Conservation (phyloP, 2,329 filamentous ascomycete genomes). For the Trichoderma guizhouense region DNA sequence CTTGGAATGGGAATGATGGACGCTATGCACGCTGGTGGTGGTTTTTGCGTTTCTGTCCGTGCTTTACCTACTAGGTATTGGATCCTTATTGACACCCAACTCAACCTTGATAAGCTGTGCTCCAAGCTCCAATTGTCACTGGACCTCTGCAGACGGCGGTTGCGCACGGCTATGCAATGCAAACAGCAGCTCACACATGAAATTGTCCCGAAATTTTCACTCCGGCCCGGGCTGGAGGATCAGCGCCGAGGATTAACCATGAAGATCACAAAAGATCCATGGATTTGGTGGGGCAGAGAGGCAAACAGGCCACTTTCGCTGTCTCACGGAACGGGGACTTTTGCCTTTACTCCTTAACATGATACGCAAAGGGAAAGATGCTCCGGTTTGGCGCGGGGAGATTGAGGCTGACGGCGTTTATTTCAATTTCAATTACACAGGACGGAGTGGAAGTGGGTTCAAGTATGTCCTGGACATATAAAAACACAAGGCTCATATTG, state of each 20-base stretch:
- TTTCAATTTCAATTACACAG: background rate
- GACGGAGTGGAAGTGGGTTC: background rate
- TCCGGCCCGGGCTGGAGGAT: accelerated
- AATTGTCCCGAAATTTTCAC: background rate
- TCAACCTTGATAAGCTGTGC: background rate
- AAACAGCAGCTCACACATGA: background rate
- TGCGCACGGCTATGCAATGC: background rate
- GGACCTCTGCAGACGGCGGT: background rate
- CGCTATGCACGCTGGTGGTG: background rate
- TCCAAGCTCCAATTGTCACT: background rate
- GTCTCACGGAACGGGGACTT: background rate
- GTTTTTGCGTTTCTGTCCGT: background rate
- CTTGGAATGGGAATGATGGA: background rate
- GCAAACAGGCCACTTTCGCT: background rate
- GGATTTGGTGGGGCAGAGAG: background rate
- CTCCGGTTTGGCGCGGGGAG: background rate
- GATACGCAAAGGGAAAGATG: background rate
- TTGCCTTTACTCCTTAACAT: background rate
- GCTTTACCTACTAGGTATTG: too few relatives aligned
- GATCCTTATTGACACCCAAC: background rate
- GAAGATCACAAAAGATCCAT: background rate
- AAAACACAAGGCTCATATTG: background rate
- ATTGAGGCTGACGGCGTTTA: background rate
- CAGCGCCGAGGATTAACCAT: background rate
- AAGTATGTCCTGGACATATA: background rate